phyloP scores from a whole-genome alignment of 768 basidiomycete genomes.

The Trametes meyenii region DNA sequence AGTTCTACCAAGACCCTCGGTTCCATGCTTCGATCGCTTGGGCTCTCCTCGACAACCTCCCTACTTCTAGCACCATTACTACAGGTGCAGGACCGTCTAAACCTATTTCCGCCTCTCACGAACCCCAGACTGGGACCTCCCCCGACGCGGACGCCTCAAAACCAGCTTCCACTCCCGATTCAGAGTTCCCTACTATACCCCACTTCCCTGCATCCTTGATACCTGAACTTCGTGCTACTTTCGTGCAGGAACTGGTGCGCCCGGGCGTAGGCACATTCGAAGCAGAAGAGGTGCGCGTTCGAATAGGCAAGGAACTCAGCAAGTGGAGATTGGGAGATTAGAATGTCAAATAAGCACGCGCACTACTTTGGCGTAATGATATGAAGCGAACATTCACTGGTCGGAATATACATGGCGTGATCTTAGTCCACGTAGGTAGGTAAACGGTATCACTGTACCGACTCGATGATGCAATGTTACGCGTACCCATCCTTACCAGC shows the following conservation, averaged over 20 bases:
- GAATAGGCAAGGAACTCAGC: slow-evolving; percentile 69
- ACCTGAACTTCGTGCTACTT: slow-evolving; percentile 50
- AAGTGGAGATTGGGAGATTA: slow-evolving; percentile 44
- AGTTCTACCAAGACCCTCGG: slow-evolving; percentile 78
- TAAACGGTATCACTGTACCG: no score
- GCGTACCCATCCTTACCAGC: no score
- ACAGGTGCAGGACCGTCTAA: not conserved
- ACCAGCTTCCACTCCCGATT: not conserved
- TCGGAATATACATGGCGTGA: not conserved
- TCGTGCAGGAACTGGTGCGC: slow-evolving; percentile 45
- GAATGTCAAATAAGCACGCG: not conserved
- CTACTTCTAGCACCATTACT: slow-evolving; percentile 1
- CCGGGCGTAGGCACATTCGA: slow-evolving; percentile 50
- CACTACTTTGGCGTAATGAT: not conserved
- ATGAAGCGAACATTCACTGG: not conserved
- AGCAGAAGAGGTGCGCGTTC: slow-evolving; percentile 57
- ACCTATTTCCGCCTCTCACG: not conserved
- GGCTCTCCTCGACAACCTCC: slow-evolving; percentile 59
- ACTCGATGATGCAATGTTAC: slow-evolving; percentile 16
- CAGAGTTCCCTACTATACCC: slow-evolving; percentile 51
- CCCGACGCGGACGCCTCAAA: not conserved
- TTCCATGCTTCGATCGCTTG: slow-evolving; percentile 93
- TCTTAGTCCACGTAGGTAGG: no score
- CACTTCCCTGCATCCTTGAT: slow-evolving; percentile 54
- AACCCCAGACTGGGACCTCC: not conserved